Evolutionary conservation across 2,329 filamentous ascomycete genomes (phyloP).

Genomic region (Trichophyton mentagrophytes): DNA sequence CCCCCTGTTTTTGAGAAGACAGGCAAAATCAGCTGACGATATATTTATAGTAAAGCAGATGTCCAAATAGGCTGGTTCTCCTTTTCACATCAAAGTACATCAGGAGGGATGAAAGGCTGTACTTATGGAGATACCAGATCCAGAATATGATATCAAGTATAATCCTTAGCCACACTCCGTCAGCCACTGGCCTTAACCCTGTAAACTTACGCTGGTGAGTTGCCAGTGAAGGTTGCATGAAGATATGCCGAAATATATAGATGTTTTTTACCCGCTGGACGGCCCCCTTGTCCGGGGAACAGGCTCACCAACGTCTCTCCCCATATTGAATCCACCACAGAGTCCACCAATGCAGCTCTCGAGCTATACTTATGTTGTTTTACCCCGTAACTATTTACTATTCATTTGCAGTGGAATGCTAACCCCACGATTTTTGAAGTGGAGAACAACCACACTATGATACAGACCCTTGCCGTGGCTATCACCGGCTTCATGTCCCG

Average conservation of each 20-base stretch:
- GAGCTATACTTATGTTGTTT: not conserved
- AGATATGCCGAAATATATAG: not conserved
- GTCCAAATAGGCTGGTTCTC: not conserved
- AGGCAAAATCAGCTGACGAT: not conserved
- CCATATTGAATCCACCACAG: not conserved
- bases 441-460: not conserved
- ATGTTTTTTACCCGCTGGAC: not conserved
- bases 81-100: not conserved
- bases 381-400: not conserved
- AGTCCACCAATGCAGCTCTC: not conserved
- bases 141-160: not conserved
- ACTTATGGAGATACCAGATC: not conserved
- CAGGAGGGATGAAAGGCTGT: not conserved
- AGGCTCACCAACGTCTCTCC: not conserved
- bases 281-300: not conserved
- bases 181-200: not conserved
- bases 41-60: not conserved
- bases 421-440: slow-evolving; percentile 1
- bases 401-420: not conserved
- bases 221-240: not conserved
- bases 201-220: not conserved
- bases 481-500: slow-evolving; percentile 48
- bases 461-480: slow-evolving; percentile 67
- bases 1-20: not conserved
- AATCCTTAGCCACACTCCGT: not conserved